Conservation (phyloP, 306 rosid species). For the Quercus engelmannii region DNA sequence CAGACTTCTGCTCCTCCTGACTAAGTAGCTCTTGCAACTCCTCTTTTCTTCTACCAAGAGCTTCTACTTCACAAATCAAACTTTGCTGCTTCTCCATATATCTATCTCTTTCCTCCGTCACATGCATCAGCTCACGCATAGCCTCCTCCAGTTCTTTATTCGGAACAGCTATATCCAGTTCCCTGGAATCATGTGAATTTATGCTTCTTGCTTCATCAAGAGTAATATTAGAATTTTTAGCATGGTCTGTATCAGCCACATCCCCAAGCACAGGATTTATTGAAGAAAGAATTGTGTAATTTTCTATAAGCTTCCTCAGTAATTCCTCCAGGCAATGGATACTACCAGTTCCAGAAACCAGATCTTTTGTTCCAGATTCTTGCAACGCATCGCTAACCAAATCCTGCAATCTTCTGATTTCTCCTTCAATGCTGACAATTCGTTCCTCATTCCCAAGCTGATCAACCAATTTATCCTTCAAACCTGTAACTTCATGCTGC, state of each 20-base stretch:
- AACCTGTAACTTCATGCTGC: constrained; percentile 43
- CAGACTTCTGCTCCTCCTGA: constrained; percentile 91
- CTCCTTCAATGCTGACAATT: constrained; percentile 39
- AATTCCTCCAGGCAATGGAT: constrained; percentile 64
- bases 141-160: constrained; percentile 75
- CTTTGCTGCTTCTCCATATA: constrained; percentile 54
- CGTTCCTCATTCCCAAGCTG: constrained; percentile 43
- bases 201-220: constrained; percentile 40
- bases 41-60: constrained; percentile 49
- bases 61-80: constrained; percentile 57
- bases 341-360: constrained; percentile 47
- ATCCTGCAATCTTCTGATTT: constrained; percentile 55
- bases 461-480: constrained; percentile 52
- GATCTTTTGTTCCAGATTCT: constrained; percentile 37
- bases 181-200: constrained; percentile 32
- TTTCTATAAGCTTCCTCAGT: constrained; percentile 65
- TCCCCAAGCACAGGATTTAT: constrained; percentile 30
- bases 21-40: constrained; percentile 69
- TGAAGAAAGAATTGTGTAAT: constrained; percentile 38
- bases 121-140: constrained; percentile 47
- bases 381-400: constrained; percentile 56
- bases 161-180: constrained; percentile 38
- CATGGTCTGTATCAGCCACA: constrained; percentile 23
- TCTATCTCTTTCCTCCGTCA: constrained; percentile 66
- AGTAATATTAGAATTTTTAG: constrained; percentile 32